phyloP scores from a whole-genome alignment of 2,329 filamentous ascomycete species.

The Trichoderma sp. region DNA sequence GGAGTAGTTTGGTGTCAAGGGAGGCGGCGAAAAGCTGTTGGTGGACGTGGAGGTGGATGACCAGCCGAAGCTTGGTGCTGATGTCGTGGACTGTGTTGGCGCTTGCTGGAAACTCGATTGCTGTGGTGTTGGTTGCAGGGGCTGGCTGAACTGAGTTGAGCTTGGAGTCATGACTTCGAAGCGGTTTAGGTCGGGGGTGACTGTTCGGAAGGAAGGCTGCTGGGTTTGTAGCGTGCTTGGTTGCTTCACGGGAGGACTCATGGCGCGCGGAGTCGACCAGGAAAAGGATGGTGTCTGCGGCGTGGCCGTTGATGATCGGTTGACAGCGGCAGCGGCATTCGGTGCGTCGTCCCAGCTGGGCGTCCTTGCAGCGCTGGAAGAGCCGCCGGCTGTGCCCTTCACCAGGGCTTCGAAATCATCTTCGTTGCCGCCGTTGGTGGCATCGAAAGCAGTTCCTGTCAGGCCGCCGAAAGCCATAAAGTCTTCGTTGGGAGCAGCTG shows the following conservation, averaged over 20 bases:
- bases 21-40: slow-evolving; percentile 31
- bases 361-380: slow-evolving; percentile 48
- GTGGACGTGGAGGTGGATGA: slow-evolving; percentile 45
- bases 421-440: slow-evolving; percentile 57
- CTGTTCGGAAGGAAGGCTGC: slow-evolving; percentile 55
- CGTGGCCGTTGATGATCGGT: slow-evolving; percentile 43
- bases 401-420: slow-evolving; percentile 89
- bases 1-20: slow-evolving; percentile 40
- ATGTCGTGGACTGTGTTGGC: slow-evolving; percentile 33
- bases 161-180: slow-evolving; percentile 62
- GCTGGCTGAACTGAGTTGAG: slow-evolving; percentile 66
- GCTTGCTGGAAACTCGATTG: slow-evolving; percentile 38
- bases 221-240: slow-evolving; percentile 43
- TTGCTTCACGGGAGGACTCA: slow-evolving; percentile 40
- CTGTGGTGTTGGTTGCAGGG: slow-evolving; percentile 51
- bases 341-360: slow-evolving; percentile 55
- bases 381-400: slow-evolving; percentile 61
- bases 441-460: slow-evolving; percentile 63
- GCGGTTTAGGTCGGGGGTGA: slow-evolving; percentile 61
- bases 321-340: slow-evolving; percentile 31
- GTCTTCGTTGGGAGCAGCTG: slow-evolving; percentile 61
- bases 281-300: slow-evolving; percentile 59
- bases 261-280: slow-evolving; percentile 64
- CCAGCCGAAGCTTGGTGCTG: slow-evolving; percentile 56
- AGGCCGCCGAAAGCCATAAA: slow-evolving; percentile 72